Evolutionary conservation across 2,329 filamentous ascomycete genomes (phyloP), one percentile per base, ranked within the genome.

Genomic region (Fusarium setosum): DNA sequence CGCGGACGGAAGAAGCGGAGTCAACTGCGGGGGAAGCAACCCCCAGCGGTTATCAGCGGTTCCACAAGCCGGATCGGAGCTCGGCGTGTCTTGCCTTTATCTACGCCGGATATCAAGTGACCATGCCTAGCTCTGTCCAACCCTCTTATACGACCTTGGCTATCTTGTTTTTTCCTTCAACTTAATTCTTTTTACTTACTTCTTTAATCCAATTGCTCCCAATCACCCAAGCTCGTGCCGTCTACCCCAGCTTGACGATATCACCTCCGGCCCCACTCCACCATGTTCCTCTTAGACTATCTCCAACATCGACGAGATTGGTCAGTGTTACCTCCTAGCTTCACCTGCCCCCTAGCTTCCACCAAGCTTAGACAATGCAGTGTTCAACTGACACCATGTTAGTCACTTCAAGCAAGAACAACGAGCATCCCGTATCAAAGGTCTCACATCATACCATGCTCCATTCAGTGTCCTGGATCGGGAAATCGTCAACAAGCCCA

Each of bases 351-450:
- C 3, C 12, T 24, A 15, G 6, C 6, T 26, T 13, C 7, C 23
- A 12, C 6, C 13, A 7, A 10, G 15, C n/a, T 31, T 10, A 13
- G 3, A 40, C 6, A 29, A 7, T 13, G 11, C 17, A 13, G 12
- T 20, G 2, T 4, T 5, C 6, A 55, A 59, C 73, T 82, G 59
- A 82, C 70, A 64, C 24, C 7, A 20, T 17, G 4, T 48, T 73
- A 97, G 93, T 81, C 84, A 88, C 70, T 86, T 88, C 76, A 97
- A 97, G 82, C 92, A 96, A 80, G 79, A 88, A 62, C 89, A 97
- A 76, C 90, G 95, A 37, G 81, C 84, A 15, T 80, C 85, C 48
- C 89, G 92, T 51, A 92, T 97, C 69, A 83, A 85, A 32, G 84
- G 84, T 6, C 86, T 97, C 7, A 77, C 84, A 2, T 75, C 81